These are phyloP conservation scores for Fusarium subglutinans DNA, from an alignment of 2,329 filamentous ascomycete genomes.

Conservation along the genomic window DNA sequence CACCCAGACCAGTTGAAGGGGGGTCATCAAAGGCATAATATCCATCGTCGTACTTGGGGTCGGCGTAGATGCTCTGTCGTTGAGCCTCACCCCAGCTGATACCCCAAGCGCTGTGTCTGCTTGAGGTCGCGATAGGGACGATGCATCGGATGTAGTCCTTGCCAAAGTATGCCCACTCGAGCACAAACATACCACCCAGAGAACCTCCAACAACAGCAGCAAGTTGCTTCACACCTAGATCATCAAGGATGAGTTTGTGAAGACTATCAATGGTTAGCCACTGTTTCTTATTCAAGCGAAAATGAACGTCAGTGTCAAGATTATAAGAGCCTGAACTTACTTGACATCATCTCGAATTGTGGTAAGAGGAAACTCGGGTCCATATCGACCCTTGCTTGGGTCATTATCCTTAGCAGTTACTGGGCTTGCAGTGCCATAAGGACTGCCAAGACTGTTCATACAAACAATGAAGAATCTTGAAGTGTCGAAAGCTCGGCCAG, in stretches of 20 bases:
- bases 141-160: constrained; percentile 83
- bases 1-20: constrained; percentile 85
- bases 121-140: constrained; percentile 86
- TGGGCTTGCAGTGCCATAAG: constrained; percentile 87
- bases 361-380: constrained; percentile 94
- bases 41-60: constrained; percentile 97
- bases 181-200: constrained; percentile 89
- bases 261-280: constrained; percentile 59
- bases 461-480: constrained; percentile 87
- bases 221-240: constrained; percentile 80
- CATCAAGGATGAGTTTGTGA: constrained; percentile 82
- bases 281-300: not conserved
- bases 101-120: constrained; percentile 86
- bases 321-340: constrained; percentile 58
- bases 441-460: constrained; percentile 86
- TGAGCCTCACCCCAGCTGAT: constrained; percentile 93
- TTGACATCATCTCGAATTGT: constrained; percentile 96
- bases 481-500: constrained; percentile 81
- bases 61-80: constrained; percentile 93
- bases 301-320: not conserved
- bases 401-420: constrained; percentile 90
- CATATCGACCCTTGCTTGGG: constrained; percentile 77
- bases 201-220: constrained; percentile 85
- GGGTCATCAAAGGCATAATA: constrained; percentile 92
- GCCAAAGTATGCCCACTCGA: constrained; percentile 92